Evolutionary conservation across 2,329 filamentous ascomycete genomes (phyloP).

Genomic region (Colletotrichum endophyticum): DNA sequence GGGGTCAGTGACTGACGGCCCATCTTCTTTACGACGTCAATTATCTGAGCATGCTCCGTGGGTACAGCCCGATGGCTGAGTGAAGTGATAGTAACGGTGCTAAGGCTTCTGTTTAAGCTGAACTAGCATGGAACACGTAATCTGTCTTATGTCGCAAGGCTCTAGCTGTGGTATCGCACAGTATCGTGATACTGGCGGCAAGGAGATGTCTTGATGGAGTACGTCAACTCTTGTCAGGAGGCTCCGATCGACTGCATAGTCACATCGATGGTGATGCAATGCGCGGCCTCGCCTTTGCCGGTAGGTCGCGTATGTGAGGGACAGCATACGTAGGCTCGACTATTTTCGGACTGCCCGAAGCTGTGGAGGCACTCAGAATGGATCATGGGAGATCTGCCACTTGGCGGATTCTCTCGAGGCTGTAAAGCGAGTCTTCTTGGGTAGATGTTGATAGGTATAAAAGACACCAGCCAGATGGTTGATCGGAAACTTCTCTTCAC

Average conservation of each 20-base stretch:
- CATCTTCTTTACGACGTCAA: neutral
- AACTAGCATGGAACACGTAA: neutral
- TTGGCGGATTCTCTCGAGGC: neutral
- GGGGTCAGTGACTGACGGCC: neutral
- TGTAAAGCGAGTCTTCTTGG: neutral
- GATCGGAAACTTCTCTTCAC: neutral
- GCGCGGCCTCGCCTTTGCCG: neutral
- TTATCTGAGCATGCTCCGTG: neutral
- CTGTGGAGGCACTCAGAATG: neutral
- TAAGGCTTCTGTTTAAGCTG: neutral
- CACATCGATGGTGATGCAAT: neutral
- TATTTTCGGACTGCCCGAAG: neutral
- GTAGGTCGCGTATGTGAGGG: neutral
- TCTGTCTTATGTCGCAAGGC: neutral
- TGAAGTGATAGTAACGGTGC: neutral
- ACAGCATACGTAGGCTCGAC: neutral
- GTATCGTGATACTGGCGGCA: neutral
- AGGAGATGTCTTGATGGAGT: neutral
- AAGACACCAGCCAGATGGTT: neutral
- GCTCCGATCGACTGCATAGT: neutral
- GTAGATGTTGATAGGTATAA: neutral
- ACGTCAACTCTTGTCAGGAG: neutral
- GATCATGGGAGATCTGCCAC: neutral
- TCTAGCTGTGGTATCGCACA: neutral
- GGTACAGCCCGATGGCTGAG: neutral